Evolutionary conservation across 225 moss, liverwort and hornwort species (phyloP), one percentile per base, ranked within the genome.

Genomic region (Marchantia polymorpha): DNA sequence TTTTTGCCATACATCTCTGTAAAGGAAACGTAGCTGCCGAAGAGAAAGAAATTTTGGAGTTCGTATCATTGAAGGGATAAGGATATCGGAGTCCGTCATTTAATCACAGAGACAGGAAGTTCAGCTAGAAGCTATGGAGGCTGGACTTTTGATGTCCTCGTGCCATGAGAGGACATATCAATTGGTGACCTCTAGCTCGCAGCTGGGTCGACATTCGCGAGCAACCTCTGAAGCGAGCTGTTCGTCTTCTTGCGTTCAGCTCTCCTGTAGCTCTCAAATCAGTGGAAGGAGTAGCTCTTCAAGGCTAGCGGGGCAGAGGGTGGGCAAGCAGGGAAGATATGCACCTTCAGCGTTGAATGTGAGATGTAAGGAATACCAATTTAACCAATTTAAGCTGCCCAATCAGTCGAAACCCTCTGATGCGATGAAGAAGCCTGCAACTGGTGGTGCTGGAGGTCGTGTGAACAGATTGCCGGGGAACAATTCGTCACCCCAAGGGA

Each of bases 381-480:
- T 64, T 47, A 77, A 64, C 60, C 77, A 60, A 19, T 77, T 77
- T 25, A 77, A 77, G 64, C 65, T 60, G 11, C 71, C 71, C 25
- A 79, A 79, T 72, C 27, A 47, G 29, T 55, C 54, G 30, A 71
- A 79, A 72, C 17, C 14, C 9, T 25, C 79, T 3, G 56, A 79
- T 47, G 52, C 25, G 39, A 20, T 23, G 29, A 79, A 77, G 50
- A 77, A 61, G 77, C 50, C 77, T 52, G 63, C 63, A 25, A 78
- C 73, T 59, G 72, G 81, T 26, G 64, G 80, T 52, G 39, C 39
- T 39, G 76, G 76, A 77, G 69, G 70, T 60, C 68, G 66, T 17
- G 72, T 51, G 16, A 73, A 64, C 20, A 52, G 85, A 26, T 58
- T 82, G n/a, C 80, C 86, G 48, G 86, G 83, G 58, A 58, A 23